Percentiles rank a stretch among this genome's conserved stretches.
Conservation (phyloP, 768 basidiomycete genomes). For the Russula emetica region DNA sequence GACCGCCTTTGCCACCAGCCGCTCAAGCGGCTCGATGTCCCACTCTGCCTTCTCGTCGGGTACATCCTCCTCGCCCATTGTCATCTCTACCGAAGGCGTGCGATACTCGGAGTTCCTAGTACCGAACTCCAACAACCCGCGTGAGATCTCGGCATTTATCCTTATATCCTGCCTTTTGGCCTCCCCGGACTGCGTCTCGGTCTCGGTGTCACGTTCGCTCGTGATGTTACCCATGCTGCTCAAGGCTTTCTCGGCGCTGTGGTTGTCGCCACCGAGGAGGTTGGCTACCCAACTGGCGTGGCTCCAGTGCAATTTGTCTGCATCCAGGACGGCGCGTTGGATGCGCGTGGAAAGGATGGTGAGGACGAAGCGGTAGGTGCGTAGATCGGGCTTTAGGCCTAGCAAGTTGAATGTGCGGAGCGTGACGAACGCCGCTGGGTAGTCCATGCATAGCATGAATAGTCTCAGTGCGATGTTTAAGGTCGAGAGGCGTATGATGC, state of each 20-base stretch:
- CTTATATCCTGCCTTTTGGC: neutral
- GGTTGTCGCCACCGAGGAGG: constrained; percentile 9
- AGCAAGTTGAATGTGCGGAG: constrained; percentile 15
- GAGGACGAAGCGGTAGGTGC: constrained; percentile 24
- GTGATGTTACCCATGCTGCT: neutral
- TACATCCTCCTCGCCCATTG: neutral
- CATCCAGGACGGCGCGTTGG: neutral
- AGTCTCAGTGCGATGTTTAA: constrained; percentile 24
- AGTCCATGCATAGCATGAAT: constrained; percentile 24
- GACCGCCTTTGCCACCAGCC: constrained; percentile 15
- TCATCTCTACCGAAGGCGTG: neutral
- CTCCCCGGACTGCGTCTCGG: neutral
- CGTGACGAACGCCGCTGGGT: constrained; percentile 20
- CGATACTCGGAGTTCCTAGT: neutral
- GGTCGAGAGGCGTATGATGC: constrained; percentile 15
- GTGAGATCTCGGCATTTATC: neutral
- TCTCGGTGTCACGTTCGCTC: no score
- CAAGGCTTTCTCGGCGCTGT: neutral
- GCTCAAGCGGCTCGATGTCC: constrained; percentile 26
- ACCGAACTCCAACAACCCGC: constrained; percentile 9
- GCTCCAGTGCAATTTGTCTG: no score
- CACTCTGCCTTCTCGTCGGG: neutral
- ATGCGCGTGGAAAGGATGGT: constrained; percentile 19
- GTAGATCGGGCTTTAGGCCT: constrained; percentile 16
- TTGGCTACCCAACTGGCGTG: constrained; percentile 10